A percentile compares a stretch with the other conserved stretches of the same genome.
Conservation (phyloP, 805 yeast genomes). For the Cyberlindnera saturnus region DNA sequence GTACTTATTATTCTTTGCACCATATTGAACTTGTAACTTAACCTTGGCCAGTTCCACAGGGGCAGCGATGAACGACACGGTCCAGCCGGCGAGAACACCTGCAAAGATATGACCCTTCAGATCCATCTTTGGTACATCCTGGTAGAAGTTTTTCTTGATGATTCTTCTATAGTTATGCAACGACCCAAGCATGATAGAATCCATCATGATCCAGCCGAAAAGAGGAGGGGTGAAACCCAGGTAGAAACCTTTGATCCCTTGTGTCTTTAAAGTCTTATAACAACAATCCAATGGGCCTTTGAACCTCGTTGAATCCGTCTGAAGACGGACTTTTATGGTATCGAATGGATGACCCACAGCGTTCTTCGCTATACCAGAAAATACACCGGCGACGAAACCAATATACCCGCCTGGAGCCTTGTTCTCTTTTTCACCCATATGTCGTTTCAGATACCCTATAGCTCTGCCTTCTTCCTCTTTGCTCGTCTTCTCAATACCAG, state of each 20-base stretch:
- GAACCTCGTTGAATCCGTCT: slow-evolving; percentile 67
- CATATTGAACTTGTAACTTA: slow-evolving; percentile 84
- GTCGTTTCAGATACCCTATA: no score
- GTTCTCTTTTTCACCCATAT: not conserved
- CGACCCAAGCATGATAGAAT: slow-evolving; percentile 84
- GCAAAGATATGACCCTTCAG: slow-evolving; percentile 70
- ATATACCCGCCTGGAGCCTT: slow-evolving; percentile 29
- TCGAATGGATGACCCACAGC: slow-evolving; percentile 93
- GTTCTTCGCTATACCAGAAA: slow-evolving; percentile 81
- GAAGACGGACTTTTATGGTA: slow-evolving; percentile 81
- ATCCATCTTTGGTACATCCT: slow-evolving; percentile 59
- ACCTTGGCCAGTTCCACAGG: slow-evolving; percentile 91
- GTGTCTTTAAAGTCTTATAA: slow-evolving; percentile 59
- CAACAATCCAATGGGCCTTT: slow-evolving; percentile 82
- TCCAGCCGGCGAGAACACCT: slow-evolving; percentile 77
- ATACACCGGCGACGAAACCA: slow-evolving; percentile 86
- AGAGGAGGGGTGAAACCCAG: slow-evolving; percentile 92
- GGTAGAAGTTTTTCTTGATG: slow-evolving; percentile 57
- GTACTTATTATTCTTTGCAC: slow-evolving; percentile 59
- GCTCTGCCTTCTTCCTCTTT: no score
- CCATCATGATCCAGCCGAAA: slow-evolving; percentile 93
- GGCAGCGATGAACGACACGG: slow-evolving; percentile 93
- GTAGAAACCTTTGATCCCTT: slow-evolving; percentile 76
- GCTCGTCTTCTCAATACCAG: no score
- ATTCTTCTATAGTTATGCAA: slow-evolving; percentile 69